phyloP scores from a whole-genome alignment of 2,329 filamentous ascomycete species.

The Ceratocystis papillata region DNA sequence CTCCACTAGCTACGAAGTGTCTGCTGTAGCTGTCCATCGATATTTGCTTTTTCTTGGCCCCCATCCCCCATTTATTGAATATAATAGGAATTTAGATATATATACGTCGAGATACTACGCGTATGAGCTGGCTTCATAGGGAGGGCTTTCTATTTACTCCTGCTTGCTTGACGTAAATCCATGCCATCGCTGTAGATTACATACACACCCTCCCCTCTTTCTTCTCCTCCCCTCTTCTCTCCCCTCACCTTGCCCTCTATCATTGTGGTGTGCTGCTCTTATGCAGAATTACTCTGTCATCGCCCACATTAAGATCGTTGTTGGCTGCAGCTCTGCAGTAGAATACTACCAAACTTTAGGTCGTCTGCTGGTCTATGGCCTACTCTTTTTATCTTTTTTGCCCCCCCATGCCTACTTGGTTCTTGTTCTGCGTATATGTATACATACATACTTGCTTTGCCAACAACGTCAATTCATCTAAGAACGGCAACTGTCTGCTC shows the following conservation, averaged over 20 bases:
- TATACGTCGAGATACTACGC: not conserved
- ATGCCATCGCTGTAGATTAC: too few relatives aligned
- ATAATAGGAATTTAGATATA: not conserved
- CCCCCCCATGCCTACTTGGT: not conserved
- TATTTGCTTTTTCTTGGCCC: not conserved
- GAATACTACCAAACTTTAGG: not conserved
- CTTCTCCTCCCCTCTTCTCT: not conserved
- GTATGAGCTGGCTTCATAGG: not conserved
- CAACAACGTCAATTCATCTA: not conserved
- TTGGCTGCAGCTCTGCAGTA: not conserved
- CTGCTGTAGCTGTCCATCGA: not conserved
- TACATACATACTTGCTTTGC: not conserved
- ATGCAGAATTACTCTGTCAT: not conserved
- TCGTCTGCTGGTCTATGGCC: not conserved
- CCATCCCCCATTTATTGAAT: not conserved
- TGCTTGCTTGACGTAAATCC: too few relatives aligned
- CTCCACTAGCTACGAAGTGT: not conserved
- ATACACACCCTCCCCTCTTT: too few relatives aligned
- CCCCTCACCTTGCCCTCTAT: not conserved
- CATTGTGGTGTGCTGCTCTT: not conserved
- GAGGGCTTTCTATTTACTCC: not conserved
- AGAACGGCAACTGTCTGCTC: slow-evolving; percentile 1
- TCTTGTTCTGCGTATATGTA: not conserved
- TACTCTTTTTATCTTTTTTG: not conserved
- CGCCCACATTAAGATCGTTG: not conserved